These are phyloP conservation scores for Entoloma clypeatum DNA, from an alignment of 1,284 basidiomycete genomes.

Conservation along the genomic window DNA sequence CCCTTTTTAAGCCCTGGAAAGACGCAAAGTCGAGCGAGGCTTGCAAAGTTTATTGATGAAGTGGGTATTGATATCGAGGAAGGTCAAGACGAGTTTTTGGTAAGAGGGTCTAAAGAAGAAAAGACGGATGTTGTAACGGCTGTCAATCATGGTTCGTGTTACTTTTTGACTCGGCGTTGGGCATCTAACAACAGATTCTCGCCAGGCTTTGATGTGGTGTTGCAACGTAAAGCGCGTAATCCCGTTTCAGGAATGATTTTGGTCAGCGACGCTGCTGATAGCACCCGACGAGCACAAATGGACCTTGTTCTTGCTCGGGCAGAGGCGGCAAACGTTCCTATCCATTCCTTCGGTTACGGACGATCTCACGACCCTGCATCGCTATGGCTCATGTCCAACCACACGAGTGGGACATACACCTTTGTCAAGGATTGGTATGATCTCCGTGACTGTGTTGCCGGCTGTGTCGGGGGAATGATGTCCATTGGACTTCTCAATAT, in stretches of 20 bases:
- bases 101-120: constrained; percentile 79
- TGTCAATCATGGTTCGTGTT: constrained; percentile 77
- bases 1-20: constrained; percentile 80
- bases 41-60: constrained; percentile 77
- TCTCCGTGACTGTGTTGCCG: constrained; percentile 83
- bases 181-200: constrained; percentile 1
- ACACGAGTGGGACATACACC: constrained; percentile 95
- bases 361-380: constrained; percentile 95
- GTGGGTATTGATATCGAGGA: constrained; percentile 46
- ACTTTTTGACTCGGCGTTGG: not conserved
- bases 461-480: constrained; percentile 92
- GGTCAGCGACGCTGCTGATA: constrained; percentile 88
- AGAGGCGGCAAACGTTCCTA: constrained; percentile 93
- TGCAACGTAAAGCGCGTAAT: constrained; percentile 91
- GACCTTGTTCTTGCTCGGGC: constrained; percentile 94
- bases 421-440: constrained; percentile 97
- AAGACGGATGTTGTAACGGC: constrained; percentile 95
- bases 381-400: constrained; percentile 98
- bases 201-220: constrained; percentile 82
- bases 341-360: constrained; percentile 96
- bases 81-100: constrained; percentile 69
- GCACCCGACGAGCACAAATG: constrained; percentile 95
- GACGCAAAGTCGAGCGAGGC: constrained; percentile 61
- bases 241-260: constrained; percentile 88
- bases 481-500: constrained; percentile 85